Evolutionary conservation across 2,329 filamentous ascomycete species (phyloP).

Genomic region (Neopestalotiopsis rosae): DNA sequence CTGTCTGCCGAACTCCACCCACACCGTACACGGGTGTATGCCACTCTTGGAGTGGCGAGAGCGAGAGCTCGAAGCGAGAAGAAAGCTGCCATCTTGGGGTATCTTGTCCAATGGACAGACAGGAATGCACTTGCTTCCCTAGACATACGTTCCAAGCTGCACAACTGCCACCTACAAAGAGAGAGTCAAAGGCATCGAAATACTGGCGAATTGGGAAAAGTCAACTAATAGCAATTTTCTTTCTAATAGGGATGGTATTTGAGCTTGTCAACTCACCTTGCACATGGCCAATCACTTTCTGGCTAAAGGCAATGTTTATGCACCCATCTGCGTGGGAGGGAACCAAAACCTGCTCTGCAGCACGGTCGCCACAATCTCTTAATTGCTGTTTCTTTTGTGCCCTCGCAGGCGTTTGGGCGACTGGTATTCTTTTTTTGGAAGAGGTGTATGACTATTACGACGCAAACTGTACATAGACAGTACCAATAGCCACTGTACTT

Average conservation of each 20-base stretch:
- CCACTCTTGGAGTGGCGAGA: not conserved
- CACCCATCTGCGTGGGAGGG: slow-evolving; percentile 9
- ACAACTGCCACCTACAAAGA: not conserved
- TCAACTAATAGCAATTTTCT: slow-evolving; percentile 27
- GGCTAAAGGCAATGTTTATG: not conserved
- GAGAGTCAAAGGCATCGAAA: not conserved
- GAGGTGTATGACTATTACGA: not conserved
- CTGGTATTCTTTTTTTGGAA: not conserved
- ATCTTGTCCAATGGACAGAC: not conserved
- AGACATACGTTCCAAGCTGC: not conserved
- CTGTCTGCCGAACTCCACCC: not conserved
- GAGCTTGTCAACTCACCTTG: slow-evolving; percentile 17
- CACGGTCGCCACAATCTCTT: not conserved
- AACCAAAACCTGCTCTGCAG: not conserved
- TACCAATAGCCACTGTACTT: not conserved
- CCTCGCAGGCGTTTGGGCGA: not conserved
- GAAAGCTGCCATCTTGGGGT: not conserved
- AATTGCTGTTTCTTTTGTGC: not conserved
- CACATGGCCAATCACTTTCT: not conserved
- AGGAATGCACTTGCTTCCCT: not conserved
- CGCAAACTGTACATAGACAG: not conserved
- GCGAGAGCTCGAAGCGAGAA: not conserved
- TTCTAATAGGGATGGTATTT: slow-evolving; percentile 28
- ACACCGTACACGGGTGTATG: not conserved
- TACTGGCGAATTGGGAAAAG: slow-evolving; percentile 4